Conservation (phyloP, 2,329 filamentous ascomycete genomes). For the Cladorrhinum sp. region DNA sequence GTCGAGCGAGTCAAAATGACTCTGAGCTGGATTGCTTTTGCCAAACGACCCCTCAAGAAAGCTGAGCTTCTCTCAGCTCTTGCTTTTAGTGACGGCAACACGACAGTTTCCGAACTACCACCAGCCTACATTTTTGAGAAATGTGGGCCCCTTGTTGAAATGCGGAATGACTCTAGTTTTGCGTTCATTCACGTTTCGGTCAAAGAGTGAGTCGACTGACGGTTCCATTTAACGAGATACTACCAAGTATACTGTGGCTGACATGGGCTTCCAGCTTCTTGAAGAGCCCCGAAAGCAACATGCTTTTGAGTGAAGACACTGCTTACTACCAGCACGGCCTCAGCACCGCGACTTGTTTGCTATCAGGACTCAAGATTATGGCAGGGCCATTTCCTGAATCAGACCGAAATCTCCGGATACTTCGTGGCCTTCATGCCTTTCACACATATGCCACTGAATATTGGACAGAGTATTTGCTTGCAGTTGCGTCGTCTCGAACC, state of each 20-base stretch:
- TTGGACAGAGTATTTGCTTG: conserved; percentile 32
- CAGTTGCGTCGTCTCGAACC: background rate
- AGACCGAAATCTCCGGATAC: conserved; percentile 16
- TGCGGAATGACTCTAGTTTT: conserved; percentile 20
- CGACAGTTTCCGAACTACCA: background rate
- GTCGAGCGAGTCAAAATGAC: conserved; percentile 30
- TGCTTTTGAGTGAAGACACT: conserved; percentile 12
- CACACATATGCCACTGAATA: conserved; percentile 32
- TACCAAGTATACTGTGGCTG: no score
- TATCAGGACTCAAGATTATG: conserved; percentile 26
- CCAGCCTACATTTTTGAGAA: conserved; percentile 19
- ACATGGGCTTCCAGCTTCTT: background rate
- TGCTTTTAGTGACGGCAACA: conserved; percentile 22
- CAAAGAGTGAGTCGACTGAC: conserved; percentile 22
- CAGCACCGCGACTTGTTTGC: conserved; percentile 27
- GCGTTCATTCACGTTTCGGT: conserved; percentile 27
- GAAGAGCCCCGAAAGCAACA: conserved; percentile 8
- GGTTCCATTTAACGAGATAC: background rate
- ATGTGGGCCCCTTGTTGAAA: conserved; percentile 19
- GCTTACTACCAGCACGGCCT: conserved; percentile 24
- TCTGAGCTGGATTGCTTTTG: conserved; percentile 37
- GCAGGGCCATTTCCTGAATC: background rate
- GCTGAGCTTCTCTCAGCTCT: conserved; percentile 36
- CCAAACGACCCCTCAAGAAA: conserved; percentile 34
- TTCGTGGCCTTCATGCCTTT: conserved; percentile 32